phyloP scores from a whole-genome alignment of 768 basidiomycete species.

The Lepiota brunneoincarnata region DNA sequence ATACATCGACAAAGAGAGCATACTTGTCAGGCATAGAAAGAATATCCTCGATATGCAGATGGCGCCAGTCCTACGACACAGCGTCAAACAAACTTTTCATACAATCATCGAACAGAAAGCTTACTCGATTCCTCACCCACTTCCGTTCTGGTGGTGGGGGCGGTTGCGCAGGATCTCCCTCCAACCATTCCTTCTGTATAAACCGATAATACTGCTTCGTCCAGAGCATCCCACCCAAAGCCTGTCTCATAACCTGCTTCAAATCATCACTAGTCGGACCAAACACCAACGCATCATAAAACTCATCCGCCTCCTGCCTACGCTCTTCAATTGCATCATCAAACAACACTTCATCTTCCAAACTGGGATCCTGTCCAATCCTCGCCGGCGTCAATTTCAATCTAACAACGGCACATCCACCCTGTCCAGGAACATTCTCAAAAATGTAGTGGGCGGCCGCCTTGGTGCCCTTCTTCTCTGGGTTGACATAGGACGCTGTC shows the following conservation, averaged over 20 bases:
- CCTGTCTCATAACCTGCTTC: constrained; percentile 95
- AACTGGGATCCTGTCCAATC: constrained; percentile 70
- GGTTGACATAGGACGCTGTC: constrained; percentile 71
- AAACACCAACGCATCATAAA: constrained; percentile 77
- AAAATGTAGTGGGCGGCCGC: constrained; percentile 91
- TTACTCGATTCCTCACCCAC: constrained; percentile 75
- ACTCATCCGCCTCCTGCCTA: constrained; percentile 93
- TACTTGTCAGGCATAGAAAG: constrained; percentile 99
- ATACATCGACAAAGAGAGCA: constrained; percentile 17
- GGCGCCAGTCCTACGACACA: constrained; percentile 78
- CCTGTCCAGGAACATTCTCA: constrained; percentile 79
- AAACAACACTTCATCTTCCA: constrained; percentile 87
- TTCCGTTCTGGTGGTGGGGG: constrained; percentile 90
- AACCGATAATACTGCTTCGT: constrained; percentile 97
- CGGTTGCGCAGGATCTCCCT: constrained; percentile 94
- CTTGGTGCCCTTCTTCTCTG: constrained; percentile 86
- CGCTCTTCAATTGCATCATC: constrained; percentile 90
- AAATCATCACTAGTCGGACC: constrained; percentile 91
- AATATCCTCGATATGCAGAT: constrained; percentile 93
- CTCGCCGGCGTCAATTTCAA: constrained; percentile 84
- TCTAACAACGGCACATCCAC: constrained; percentile 93
- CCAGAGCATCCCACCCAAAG: constrained; percentile 96
- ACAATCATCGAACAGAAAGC: constrained; percentile 18
- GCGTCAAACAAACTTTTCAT: neutral
- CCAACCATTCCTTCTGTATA: constrained; percentile 94